phyloP scores from a whole-genome alignment of 257 asterid genomes.

The Prunella vulgaris region DNA sequence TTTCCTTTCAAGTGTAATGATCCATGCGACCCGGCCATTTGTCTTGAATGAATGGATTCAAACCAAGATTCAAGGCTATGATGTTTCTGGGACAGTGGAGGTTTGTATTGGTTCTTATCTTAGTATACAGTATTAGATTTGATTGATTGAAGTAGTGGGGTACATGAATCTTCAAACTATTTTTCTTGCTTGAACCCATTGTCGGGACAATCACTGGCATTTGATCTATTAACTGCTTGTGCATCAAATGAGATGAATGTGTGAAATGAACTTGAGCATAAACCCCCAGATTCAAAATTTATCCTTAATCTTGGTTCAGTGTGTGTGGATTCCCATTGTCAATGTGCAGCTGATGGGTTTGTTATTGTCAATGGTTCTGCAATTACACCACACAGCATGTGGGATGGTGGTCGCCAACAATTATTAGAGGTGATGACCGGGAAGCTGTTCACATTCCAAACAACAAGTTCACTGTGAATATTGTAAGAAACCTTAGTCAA shows the following conservation, averaged over 20 bases:
- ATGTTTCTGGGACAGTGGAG: constrained; percentile 98
- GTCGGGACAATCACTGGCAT: not conserved
- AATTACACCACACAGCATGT: constrained; percentile 52
- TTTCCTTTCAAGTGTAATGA: constrained; percentile 94
- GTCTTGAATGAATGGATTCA: constrained; percentile 91
- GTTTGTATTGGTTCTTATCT: constrained; percentile 32
- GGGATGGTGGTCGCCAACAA: constrained; percentile 98
- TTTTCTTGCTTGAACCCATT: not conserved
- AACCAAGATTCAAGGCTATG: constrained; percentile 88
- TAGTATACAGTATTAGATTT: constrained; percentile 1
- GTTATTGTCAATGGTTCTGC: constrained; percentile 12
- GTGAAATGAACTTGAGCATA: not conserved
- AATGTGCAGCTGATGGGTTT: not conserved
- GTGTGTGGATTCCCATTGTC: not conserved
- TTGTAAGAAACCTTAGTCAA: constrained; percentile 82
- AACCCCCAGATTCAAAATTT: not conserved
- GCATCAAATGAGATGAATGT: not conserved
- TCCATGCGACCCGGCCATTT: constrained; percentile 89
- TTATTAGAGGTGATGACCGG: constrained; percentile 91
- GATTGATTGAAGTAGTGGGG: not conserved
- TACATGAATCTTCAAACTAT: not conserved
- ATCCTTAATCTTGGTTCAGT: not conserved
- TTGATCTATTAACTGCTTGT: not conserved
- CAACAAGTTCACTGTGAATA: constrained; percentile 83
- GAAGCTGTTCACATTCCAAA: constrained; percentile 95